A percentile compares a stretch with the other conserved stretches of the same genome.
Conservation (phyloP, 352 stramenopile species). For the Phytophthora pseudosyringae region DNA sequence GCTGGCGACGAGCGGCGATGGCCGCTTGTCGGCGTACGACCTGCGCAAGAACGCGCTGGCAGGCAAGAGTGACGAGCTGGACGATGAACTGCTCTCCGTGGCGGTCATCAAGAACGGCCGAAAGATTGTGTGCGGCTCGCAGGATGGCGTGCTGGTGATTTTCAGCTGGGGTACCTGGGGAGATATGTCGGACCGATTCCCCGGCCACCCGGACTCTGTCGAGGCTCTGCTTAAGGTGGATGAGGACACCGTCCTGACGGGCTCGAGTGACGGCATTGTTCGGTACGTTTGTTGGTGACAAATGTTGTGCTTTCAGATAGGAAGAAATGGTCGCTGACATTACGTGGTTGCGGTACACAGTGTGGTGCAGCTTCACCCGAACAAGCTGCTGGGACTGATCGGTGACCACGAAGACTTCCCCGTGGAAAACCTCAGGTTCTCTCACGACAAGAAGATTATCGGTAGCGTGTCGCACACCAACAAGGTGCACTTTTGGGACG, state of each 20-base stretch:
- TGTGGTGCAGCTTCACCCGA: slow-evolving; percentile 95
- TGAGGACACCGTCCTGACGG: slow-evolving; percentile 97
- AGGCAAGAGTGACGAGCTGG: slow-evolving; percentile 86
- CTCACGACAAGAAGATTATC: slow-evolving; percentile 89
- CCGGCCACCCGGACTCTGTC: slow-evolving; percentile 94
- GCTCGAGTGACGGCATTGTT: slow-evolving; percentile 96
- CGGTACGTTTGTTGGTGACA: slow-evolving; percentile 50
- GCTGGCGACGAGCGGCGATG: slow-evolving; percentile 91
- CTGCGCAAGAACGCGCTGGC: slow-evolving; percentile 83
- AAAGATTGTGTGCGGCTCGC: slow-evolving; percentile 95
- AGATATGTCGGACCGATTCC: slow-evolving; percentile 96
- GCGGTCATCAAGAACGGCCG: slow-evolving; percentile 88
- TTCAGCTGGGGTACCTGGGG: slow-evolving; percentile 97
- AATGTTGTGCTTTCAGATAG: neutral
- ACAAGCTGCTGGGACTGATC: slow-evolving; percentile 96
- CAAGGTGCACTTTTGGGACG: slow-evolving; percentile 96
- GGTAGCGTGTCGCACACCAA: slow-evolving; percentile 95
- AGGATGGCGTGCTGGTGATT: slow-evolving; percentile 95
- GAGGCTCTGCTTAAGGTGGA: slow-evolving; percentile 97
- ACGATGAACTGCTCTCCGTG: slow-evolving; percentile 81
- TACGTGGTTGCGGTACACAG: slow-evolving; percentile 27
- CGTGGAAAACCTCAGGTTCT: slow-evolving; percentile 92
- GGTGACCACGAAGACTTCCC: slow-evolving; percentile 96
- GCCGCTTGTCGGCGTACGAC: slow-evolving; percentile 92
- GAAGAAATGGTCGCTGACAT: slow-evolving; percentile 9